Base-by-base conservation (phyloP, 2,329 filamentous ascomycete genomes). In the Uncinocarpus reesii region DNA sequence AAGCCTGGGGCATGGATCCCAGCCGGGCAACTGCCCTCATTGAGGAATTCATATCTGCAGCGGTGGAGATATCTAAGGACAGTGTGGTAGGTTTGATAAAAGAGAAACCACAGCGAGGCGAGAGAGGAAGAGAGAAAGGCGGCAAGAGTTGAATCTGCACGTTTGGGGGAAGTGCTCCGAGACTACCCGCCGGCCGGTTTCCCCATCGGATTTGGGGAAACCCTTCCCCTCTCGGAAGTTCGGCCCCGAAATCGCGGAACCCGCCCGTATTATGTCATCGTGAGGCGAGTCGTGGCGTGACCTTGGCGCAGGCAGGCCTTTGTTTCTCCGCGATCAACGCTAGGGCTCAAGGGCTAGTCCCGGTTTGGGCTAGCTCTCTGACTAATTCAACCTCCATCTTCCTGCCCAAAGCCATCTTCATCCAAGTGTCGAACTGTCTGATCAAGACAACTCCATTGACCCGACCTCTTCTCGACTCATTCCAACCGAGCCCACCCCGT, bases 1-100 rank as follows among this genome's bases (percentile, higher is more conserved):
- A 48, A 23, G 61, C 47, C 36, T 37, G 48, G 13, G 43, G 11
- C 26, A 49, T 42, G 3, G 55, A 43, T 16, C 60, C 52, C 11
- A 64, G 53, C 42, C 60, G 60, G 51, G 57, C 52, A 36, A 60
- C 53, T 42, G 60, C 28, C 49, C 58, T 54, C 31, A 57, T 41
- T 8, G 59, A 59, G 31, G 53, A 47, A 36, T 57, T 55, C 50
- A 62, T 57, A 16, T 53, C 40, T 24, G 16, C 4, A 11, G 11
- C 6, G 10, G 15, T 1, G 28, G 7, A 13, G n/a, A 35, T 21
- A 15, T 11, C 11, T 16, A 26, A 38, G 32, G 10, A 31, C 13
- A n/a, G 13, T 18, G 32, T n/a, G n/a, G n/a, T n/a, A 16, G 10
- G 34, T 13, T 37, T 37, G 11, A 40, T 4, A 11, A 7, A 38